These are phyloP conservation scores for Aspergillus affinis DNA, from an alignment of 495 filamentous ascomycete species.

Conservation along the genomic window DNA sequence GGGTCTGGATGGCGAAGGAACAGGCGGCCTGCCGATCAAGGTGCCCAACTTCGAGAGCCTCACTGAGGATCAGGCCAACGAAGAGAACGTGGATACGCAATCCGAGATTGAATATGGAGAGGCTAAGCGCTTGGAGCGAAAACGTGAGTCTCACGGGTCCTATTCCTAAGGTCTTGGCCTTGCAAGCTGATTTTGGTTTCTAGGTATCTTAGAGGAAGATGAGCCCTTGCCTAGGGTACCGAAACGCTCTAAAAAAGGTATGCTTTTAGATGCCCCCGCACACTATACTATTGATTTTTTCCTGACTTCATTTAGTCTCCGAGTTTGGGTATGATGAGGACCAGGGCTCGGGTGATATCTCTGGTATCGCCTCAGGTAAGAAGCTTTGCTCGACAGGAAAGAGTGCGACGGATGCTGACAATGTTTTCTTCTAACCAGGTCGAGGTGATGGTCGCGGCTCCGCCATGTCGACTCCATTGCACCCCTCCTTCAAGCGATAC, in stretches of 20 bases:
- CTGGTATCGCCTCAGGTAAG: slow-evolving; percentile 25
- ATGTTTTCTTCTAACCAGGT: background rate
- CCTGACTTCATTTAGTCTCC: slow-evolving; percentile 9
- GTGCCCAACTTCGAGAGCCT: slow-evolving; percentile 78
- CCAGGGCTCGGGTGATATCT: slow-evolving; percentile 33
- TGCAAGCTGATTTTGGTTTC: slow-evolving; percentile 11
- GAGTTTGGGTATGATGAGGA: slow-evolving; percentile 43
- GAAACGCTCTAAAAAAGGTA: slow-evolving; percentile 58
- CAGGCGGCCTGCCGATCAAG: slow-evolving; percentile 68
- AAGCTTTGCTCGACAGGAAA: background rate
- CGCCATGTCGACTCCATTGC: slow-evolving; percentile 44
- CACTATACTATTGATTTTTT: background rate
- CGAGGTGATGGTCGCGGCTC: slow-evolving; percentile 33
- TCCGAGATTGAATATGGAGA: slow-evolving; percentile 86
- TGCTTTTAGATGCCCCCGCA: slow-evolving; percentile 25
- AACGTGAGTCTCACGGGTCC: slow-evolving; percentile 48
- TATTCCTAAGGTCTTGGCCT: background rate
- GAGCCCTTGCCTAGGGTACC: slow-evolving; percentile 56
- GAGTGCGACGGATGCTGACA: background rate
- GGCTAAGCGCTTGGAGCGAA: slow-evolving; percentile 78
- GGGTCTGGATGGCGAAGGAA: slow-evolving; percentile 62
- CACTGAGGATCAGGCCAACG: slow-evolving; percentile 69
- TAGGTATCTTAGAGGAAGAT: slow-evolving; percentile 62
- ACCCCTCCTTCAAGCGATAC: slow-evolving; percentile 36
- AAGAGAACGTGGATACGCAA: slow-evolving; percentile 87